phyloP scores from a whole-genome alignment of 192 early-diverging fungal genomes.

The Coemansia javaensis region DNA sequence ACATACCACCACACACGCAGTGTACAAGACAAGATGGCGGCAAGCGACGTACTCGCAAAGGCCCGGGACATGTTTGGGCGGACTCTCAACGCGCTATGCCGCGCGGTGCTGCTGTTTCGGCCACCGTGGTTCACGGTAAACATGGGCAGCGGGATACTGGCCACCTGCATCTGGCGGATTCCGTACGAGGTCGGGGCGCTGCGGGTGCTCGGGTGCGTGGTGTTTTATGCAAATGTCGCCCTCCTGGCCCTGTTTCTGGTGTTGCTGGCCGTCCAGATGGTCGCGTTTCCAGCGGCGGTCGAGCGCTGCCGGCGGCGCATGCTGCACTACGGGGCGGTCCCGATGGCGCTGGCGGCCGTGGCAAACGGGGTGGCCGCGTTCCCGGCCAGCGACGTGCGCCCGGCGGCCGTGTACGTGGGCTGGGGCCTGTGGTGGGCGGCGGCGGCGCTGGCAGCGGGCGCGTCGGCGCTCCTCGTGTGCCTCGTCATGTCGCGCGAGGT shows the following conservation, averaged over 20 bases:
- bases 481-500: conserved; percentile 30
- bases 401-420: conserved; percentile 1
- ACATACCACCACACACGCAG: too few relatives aligned
- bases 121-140: conserved; percentile 52
- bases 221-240: conserved; percentile 34
- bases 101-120: conserved; percentile 40
- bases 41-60: too few relatives aligned
- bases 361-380: conserved; percentile 8
- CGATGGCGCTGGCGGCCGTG: conserved; percentile 46
- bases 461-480: conserved; percentile 17
- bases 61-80: too few relatives aligned
- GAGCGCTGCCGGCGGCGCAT: conserved; percentile 24
- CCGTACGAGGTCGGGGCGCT: conserved; percentile 26
- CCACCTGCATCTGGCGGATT: conserved; percentile 18
- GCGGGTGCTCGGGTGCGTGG: conserved; percentile 3
- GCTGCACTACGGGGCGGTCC: conserved; percentile 48
- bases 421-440: conserved; percentile 41
- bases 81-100: background rate
- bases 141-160: conserved; percentile 53
- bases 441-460: conserved; percentile 14
- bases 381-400: background rate
- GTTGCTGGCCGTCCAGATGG: conserved; percentile 18
- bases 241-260: conserved; percentile 12
- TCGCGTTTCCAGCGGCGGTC: conserved; percentile 22
- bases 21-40: too few relatives aligned